These are phyloP conservation scores for Pisolithus tinctorius DNA, from an alignment of 768 basidiomycete genomes.

Conservation along the genomic window DNA sequence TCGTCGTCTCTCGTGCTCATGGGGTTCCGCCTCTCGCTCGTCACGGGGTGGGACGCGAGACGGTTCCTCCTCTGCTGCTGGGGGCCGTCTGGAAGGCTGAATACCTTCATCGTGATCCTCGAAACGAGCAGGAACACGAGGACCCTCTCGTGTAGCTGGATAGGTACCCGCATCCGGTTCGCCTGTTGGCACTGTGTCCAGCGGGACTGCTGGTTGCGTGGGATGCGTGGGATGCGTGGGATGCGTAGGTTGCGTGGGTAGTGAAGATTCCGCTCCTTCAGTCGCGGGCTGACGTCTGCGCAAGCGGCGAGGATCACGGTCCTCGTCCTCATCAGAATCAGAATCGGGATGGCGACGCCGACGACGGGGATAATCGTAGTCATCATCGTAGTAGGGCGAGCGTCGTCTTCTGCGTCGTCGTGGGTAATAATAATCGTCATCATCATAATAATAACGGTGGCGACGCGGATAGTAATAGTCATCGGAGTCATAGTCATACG, in stretches of 20 bases:
- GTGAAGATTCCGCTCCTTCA: neutral
- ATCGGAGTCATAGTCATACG: conserved; percentile 7
- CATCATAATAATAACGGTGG: conserved; percentile 5
- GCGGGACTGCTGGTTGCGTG: neutral
- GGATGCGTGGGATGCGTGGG: neutral
- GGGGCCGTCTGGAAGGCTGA: neutral
- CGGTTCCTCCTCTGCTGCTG: conserved; percentile 7
- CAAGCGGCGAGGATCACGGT: conserved; percentile 1
- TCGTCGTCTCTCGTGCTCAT: no score
- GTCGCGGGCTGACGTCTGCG: neutral
- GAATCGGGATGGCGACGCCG: conserved; percentile 9
- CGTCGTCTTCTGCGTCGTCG: neutral
- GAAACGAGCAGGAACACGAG: no score
- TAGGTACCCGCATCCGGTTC: neutral
- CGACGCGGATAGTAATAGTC: conserved; percentile 2
- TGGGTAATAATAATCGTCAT: neutral
- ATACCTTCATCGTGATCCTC: neutral
- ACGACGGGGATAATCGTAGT: conserved; percentile 10
- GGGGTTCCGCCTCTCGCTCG: neutral
- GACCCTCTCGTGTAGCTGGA: no score
- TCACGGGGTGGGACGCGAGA: neutral
- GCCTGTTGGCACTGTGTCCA: neutral
- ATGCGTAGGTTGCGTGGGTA: neutral
- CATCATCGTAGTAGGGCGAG: conserved; percentile 5
- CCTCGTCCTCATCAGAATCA: conserved; percentile 9